Evolutionary conservation across 208 protist species (phyloP).

Genomic region (Trypanosoma platydactyli): DNA sequence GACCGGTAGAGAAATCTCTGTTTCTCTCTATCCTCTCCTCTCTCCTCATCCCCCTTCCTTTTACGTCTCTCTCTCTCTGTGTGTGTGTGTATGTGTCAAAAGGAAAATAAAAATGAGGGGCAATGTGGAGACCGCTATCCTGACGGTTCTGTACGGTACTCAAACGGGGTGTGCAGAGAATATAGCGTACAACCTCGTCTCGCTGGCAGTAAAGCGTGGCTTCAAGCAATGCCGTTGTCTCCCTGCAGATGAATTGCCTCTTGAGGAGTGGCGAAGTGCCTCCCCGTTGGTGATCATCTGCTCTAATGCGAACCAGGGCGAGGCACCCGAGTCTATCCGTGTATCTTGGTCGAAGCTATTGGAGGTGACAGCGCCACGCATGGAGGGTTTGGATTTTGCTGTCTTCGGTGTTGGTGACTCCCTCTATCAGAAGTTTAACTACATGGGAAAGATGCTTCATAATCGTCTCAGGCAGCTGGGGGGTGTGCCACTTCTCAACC

Average conservation of each 20-base stretch:
- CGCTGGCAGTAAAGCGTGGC: conserved; percentile 56
- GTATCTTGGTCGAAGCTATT: conserved; percentile 67
- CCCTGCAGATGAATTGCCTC: conserved; percentile 60
- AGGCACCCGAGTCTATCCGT: conserved; percentile 73
- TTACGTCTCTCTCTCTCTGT: conserved; percentile 3
- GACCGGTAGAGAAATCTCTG: not conserved
- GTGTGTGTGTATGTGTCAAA: conserved; percentile 7
- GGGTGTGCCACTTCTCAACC: conserved; percentile 61
- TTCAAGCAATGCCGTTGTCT: conserved; percentile 43
- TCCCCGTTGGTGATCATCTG: conserved; percentile 62
- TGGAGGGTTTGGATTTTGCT: conserved; percentile 72
- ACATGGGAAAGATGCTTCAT: conserved; percentile 92
- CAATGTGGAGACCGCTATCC: conserved; percentile 7
- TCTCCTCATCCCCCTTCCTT: not conserved
- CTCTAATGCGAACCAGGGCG: conserved; percentile 86
- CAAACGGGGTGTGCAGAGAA: conserved; percentile 80
- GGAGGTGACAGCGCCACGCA: conserved; percentile 29
- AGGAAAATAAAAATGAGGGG: not conserved
- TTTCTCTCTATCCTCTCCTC: conserved; percentile 7
- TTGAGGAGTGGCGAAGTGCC: conserved; percentile 41
- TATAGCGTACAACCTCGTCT: conserved; percentile 53
- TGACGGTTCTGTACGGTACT: conserved; percentile 82
- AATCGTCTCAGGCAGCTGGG: conserved; percentile 87
- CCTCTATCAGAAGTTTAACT: conserved; percentile 90
- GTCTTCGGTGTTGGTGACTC: conserved; percentile 93